Conservation (phyloP, 176 grass and related monocot species). For the Guadua angustifolia region DNA sequence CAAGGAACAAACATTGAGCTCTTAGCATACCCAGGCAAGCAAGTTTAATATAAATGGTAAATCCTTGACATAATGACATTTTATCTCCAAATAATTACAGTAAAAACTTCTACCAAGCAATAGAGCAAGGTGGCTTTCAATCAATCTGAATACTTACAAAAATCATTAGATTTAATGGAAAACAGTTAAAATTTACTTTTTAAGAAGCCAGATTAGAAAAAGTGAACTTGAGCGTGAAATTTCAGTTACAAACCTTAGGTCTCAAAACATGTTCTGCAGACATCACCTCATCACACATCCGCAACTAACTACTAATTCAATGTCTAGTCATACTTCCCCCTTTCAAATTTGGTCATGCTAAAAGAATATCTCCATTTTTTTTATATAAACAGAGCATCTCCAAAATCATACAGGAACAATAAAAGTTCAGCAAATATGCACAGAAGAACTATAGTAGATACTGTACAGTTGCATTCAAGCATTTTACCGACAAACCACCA, state of each 20-base stretch:
- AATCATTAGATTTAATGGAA: neutral
- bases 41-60: neutral
- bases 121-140: too few species aligned
- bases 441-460: neutral
- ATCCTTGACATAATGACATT: neutral
- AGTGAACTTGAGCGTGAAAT: neutral
- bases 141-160: too few species aligned
- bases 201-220: neutral
- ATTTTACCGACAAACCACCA: neutral
- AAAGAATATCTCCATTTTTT: neutral
- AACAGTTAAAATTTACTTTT: neutral
- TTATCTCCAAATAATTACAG: neutral
- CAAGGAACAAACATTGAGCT: neutral
- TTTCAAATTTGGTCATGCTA: neutral
- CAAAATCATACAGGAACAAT: neutral
- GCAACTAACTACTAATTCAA: neutral
- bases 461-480: neutral
- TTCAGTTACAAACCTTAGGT: neutral
- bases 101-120: neutral
- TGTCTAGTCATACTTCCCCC: neutral
- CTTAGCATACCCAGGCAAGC: neutral
- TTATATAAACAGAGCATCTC: neutral
- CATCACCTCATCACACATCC: neutral
- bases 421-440: neutral
- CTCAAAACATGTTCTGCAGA: slow-evolving; percentile 4